Conservation (phyloP, 371 early-diverging fungal species). For the Mucor circinelloides region DNA sequence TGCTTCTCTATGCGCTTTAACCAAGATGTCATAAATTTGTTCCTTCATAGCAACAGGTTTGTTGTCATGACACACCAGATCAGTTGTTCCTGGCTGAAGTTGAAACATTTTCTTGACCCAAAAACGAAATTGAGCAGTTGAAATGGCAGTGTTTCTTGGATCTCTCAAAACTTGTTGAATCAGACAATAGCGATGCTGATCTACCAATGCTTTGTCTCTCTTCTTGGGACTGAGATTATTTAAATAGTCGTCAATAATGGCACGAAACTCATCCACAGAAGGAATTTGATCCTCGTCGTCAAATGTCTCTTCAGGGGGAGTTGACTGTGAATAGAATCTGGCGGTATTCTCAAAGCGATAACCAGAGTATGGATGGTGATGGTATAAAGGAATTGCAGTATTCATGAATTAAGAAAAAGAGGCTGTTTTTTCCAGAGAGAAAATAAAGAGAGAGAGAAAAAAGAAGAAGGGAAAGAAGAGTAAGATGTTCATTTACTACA, state of each 20-base stretch:
- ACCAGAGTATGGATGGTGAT: constrained; percentile 26
- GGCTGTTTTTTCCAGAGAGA: not conserved
- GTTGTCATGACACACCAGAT: constrained; percentile 58
- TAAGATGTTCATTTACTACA: not conserved
- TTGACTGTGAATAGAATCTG: constrained; percentile 19
- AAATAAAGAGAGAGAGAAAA: constrained; percentile 3
- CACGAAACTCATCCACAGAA: constrained; percentile 39
- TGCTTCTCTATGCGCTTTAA: constrained; percentile 60
- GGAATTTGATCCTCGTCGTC: constrained; percentile 51
- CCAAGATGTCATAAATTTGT: constrained; percentile 60
- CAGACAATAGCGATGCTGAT: constrained; percentile 55
- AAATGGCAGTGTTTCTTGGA: constrained; percentile 62
- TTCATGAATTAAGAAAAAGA: constrained; percentile 15
- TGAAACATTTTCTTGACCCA: constrained; percentile 73
- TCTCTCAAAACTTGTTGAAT: constrained; percentile 60
- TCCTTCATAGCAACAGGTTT: constrained; percentile 66
- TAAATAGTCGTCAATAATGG: constrained; percentile 54
- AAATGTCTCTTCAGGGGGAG: constrained; percentile 23
- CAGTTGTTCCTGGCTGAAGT: constrained; percentile 40
- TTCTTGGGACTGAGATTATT: constrained; percentile 61
- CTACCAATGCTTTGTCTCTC: constrained; percentile 63
- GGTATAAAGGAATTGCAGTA: constrained; percentile 21
- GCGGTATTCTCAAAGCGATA: constrained; percentile 27
- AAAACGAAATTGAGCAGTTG: constrained; percentile 68
- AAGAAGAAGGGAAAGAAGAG: not conserved